Conservation (phyloP, 179 eudicot species). For the Vitellaria paradoxa region DNA sequence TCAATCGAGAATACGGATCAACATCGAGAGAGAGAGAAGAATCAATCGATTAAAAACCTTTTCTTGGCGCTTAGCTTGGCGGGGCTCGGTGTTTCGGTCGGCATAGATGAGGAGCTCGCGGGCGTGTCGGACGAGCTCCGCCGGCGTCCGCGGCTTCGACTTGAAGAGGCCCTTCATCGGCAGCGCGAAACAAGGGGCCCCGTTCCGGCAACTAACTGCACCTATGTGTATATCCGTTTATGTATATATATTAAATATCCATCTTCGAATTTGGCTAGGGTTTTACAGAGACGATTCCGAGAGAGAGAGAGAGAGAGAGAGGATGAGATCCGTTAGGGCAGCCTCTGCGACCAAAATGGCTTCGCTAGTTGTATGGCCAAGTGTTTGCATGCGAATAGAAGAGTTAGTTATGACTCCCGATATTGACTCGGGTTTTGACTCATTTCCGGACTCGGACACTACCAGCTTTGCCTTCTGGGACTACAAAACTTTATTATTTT, state of each 20-base stretch:
- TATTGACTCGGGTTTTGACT: neutral
- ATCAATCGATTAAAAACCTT: constrained; percentile 22
- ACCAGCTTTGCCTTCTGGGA: neutral
- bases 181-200: neutral
- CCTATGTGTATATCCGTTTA: neutral
- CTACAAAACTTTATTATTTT: too few relatives aligned
- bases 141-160: constrained; percentile 30
- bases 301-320: neutral
- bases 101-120: constrained; percentile 26
- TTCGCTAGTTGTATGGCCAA: neutral
- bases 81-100: constrained; percentile 13
- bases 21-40: too few relatives aligned
- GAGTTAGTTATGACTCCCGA: neutral
- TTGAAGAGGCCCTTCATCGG: constrained; percentile 30
- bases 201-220: neutral
- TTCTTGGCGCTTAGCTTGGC: constrained; percentile 27
- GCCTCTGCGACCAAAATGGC: neutral
- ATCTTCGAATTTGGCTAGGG: neutral
- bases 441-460: neutral
- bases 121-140: constrained; percentile 23
- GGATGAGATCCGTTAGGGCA: neutral
- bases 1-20: too few relatives aligned
- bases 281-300: neutral
- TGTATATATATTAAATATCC: neutral
- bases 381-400: neutral